Percentiles rank a stretch among this genome's conserved stretches.
Evolutionary conservation across 1,284 basidiomycete genomes (phyloP).

Genomic region (Irpex sp.): DNA sequence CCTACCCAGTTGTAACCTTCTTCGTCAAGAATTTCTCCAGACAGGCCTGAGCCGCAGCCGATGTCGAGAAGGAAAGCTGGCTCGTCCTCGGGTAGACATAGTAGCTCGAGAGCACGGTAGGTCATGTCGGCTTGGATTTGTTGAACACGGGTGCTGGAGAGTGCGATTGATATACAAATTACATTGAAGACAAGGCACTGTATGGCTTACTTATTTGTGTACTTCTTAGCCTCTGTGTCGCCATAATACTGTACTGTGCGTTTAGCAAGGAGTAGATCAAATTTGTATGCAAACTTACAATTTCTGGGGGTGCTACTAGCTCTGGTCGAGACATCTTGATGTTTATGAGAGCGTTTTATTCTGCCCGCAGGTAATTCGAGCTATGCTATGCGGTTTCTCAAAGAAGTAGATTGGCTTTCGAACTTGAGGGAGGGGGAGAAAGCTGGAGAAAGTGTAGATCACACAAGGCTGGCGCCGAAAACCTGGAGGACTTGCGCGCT

Average conservation of each 20-base stretch:
- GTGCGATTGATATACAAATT: not conserved
- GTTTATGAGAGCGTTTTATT: not conserved
- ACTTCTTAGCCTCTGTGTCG: constrained; percentile 93
- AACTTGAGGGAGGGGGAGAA: not conserved
- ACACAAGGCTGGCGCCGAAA: not conserved
- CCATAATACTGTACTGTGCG: constrained; percentile 81
- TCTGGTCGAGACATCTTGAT: constrained; percentile 89
- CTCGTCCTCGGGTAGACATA: constrained; percentile 76
- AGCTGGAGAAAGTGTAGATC: not conserved
- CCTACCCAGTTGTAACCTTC: constrained; percentile 95
- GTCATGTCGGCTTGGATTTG: constrained; percentile 99
- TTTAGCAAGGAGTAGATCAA: constrained; percentile 7
- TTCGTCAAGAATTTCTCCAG: constrained; percentile 94
- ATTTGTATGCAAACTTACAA: constrained; percentile 52
- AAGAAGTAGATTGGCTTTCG: not conserved
- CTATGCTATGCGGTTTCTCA: not conserved
- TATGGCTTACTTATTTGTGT: constrained; percentile 83
- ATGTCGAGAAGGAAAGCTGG: constrained; percentile 91
- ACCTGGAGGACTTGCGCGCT: not conserved
- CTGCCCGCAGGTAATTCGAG: not conserved
- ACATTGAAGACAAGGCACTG: not conserved
- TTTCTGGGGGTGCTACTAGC: constrained; percentile 93
- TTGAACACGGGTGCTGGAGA: constrained; percentile 85
- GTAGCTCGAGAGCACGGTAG: constrained; percentile 88
- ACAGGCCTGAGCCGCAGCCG: constrained; percentile 97